These are phyloP conservation scores for Talaromyces sp. DNA, from an alignment of 2,329 filamentous ascomycete genomes.

Conservation along the genomic window DNA sequence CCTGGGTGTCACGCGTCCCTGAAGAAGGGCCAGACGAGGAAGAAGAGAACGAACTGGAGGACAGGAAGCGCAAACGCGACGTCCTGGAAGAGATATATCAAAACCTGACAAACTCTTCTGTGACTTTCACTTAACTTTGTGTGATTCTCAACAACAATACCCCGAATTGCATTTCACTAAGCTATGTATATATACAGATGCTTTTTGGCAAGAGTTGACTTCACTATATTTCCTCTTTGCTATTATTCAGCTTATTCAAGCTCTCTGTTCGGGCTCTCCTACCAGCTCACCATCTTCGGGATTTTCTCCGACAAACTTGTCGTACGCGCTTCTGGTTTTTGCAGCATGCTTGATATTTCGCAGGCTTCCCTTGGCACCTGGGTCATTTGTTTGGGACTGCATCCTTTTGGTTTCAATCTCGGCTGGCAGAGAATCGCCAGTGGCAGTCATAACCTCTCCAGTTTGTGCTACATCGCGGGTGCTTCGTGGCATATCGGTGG, in stretches of 20 bases:
- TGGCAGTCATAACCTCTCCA: constrained; percentile 36
- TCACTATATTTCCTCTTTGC: not conserved
- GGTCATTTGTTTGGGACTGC: constrained; percentile 25
- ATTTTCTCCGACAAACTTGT: constrained; percentile 32
- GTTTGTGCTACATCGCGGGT: constrained; percentile 28
- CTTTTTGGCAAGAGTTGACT: not conserved
- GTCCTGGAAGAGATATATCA: constrained; percentile 74
- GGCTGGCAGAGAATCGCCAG: constrained; percentile 33
- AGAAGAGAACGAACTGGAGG: constrained; percentile 45
- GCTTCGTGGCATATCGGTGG: constrained; percentile 40
- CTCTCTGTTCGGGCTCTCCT: constrained; percentile 16
- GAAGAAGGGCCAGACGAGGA: constrained; percentile 40
- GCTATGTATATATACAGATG: not conserved
- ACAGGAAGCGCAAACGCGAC: constrained; percentile 64
- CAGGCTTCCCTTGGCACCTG: constrained; percentile 30
- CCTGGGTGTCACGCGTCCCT: constrained; percentile 62
- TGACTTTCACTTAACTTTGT: constrained; percentile 50
- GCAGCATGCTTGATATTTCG: constrained; percentile 35
- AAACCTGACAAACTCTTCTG: constrained; percentile 65
- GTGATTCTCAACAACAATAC: not conserved
- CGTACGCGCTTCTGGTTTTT: constrained; percentile 31
- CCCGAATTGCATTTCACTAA: not conserved
- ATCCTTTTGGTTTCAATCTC: constrained; percentile 35
- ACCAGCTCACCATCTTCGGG: constrained; percentile 23
- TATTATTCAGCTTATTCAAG: not conserved